Percentiles rank a stretch among this genome's conserved stretches.
Evolutionary conservation across 768 basidiomycete genomes (phyloP).

Genomic region (Strobilomyces dryophilus): DNA sequence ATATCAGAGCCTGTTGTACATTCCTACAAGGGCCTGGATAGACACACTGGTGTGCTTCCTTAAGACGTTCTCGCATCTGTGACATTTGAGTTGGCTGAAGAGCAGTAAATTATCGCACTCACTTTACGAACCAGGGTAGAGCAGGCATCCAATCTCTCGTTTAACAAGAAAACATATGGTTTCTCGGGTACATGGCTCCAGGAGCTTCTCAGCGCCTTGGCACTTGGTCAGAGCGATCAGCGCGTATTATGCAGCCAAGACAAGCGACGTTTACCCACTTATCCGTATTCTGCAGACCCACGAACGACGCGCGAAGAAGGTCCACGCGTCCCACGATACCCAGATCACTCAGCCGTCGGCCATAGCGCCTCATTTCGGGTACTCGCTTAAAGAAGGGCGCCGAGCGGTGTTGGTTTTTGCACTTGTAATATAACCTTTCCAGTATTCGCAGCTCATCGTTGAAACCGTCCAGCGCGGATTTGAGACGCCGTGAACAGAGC

Average conservation of each 20-base stretch:
- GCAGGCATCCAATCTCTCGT: constrained; percentile 35
- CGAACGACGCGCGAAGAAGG: constrained; percentile 25
- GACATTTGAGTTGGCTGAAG: constrained; percentile 1
- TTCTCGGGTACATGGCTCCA: constrained; percentile 60
- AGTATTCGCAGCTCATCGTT: constrained; percentile 44
- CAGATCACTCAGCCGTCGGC: constrained; percentile 17
- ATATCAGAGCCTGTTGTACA: not conserved
- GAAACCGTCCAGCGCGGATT: constrained; percentile 33
- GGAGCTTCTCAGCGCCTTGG: constrained; percentile 50
- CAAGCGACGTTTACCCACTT: constrained; percentile 16
- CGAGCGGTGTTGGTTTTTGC: constrained; percentile 60
- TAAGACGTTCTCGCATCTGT: constrained; percentile 45
- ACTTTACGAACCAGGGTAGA: constrained; percentile 46
- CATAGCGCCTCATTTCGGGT: constrained; percentile 52
- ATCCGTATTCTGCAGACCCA: constrained; percentile 23
- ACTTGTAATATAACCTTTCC: constrained; percentile 71
- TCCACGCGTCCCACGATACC: constrained; percentile 21
- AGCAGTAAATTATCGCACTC: constrained; percentile 3
- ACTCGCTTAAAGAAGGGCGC: constrained; percentile 62
- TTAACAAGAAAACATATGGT: constrained; percentile 30
- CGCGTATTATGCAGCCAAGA: not conserved
- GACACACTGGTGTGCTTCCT: constrained; percentile 53
- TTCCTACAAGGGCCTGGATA: not conserved
- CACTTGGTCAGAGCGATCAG: constrained; percentile 31
- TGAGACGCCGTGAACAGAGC: constrained; percentile 48